Evolutionary conservation across 352 stramenopile species (phyloP), one percentile per base, ranked within the genome.

Genomic region (Globisporangium cederbergense): DNA sequence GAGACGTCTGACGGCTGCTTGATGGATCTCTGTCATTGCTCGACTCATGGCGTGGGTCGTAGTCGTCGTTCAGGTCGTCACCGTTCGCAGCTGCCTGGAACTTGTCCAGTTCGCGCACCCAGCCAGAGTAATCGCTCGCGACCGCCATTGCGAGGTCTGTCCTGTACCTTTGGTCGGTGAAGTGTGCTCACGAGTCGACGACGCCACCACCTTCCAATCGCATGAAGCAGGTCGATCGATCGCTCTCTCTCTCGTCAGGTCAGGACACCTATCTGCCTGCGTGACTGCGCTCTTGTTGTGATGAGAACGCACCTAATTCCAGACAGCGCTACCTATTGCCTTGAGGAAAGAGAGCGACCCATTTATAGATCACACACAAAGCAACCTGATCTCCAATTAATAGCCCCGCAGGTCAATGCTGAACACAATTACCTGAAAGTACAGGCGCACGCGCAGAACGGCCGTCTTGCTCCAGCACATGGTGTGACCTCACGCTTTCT

Each of bases 101-200:
- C 8, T 46, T 64, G 50, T 70, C 64, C 30, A 70, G 22, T 30
- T 70, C 64, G 8, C 64, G 64, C 50, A 70, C 64, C 64, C 64
- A 70, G 13, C 64, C 58, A 11, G 64, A 61, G 58, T 70, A 70
- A 3, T 70, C 64, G 42, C 58, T 65, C 28, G 64, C 58, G 50
- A 70, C 42, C 3, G 64, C 64, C 64, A 70, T 70, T 1, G 25
- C 28, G 40, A 42, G 38, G 16, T 4, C 30, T 4, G 36, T 14
- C 0, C 6, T 1, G 6, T 4, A 11, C 13, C 22, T 47, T n/a
- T 50, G 13, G 32, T 46, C 4, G 14, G 9, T 46, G 18, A 32
- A 28, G 32, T 16, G 9, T 46, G 32, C 32, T 58, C 32, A 32
- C 52, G 52, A 58, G 52, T 58, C 34, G 16, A 22, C n/a, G 10